Evolutionary conservation across 768 basidiomycete genomes (phyloP), one percentile per base, ranked within the genome.

Genomic region (Mycena indigotica): DNA sequence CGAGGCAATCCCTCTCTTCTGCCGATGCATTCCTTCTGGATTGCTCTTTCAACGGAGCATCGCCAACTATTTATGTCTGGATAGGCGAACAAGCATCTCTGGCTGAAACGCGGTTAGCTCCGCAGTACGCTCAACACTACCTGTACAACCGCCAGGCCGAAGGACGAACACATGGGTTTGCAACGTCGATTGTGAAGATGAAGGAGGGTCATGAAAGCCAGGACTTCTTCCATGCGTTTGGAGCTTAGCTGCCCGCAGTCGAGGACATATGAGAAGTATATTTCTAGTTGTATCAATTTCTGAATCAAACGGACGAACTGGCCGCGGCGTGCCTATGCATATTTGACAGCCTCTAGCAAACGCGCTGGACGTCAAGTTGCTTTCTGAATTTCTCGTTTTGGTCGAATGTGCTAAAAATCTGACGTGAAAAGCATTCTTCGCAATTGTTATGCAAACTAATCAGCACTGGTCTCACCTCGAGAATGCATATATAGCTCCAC

Each of bases 21-120:
- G 64, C 73, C 13, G 84, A 83, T 60, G 79, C 78, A 3, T 85
- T 82, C 69, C 66, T 86, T 21, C 62, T 86, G 29, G 84, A 84
- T 64, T 67, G 75, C 56, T 74, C 78, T 25, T 52, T 65, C 15
- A 69, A 73, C 50, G 32, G 64, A 1, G 57, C 64, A 1, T 65
- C 70, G 44, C 80, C 81, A 3, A 76, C 77, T 2, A 67, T 87
- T 29, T 87, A 83, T 60, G 73, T 84, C 23, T 88, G 86, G 85
- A 71, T 88, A 23, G 86, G 86, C 4, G 75, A 69, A 6, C 64
- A 72, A 3, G 78, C 82, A 28, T 79, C 80, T 26, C 65, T 79
- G 55, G 73, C 69, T 23, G 83, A 84, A 63, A 69, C 74, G 45
- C 74, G 84, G 5, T 72, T 86, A 24, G 79, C 82, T 3, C 45